phyloP scores from a whole-genome alignment of 352 stramenopile genomes.

The Pythium dissotocum region DNA sequence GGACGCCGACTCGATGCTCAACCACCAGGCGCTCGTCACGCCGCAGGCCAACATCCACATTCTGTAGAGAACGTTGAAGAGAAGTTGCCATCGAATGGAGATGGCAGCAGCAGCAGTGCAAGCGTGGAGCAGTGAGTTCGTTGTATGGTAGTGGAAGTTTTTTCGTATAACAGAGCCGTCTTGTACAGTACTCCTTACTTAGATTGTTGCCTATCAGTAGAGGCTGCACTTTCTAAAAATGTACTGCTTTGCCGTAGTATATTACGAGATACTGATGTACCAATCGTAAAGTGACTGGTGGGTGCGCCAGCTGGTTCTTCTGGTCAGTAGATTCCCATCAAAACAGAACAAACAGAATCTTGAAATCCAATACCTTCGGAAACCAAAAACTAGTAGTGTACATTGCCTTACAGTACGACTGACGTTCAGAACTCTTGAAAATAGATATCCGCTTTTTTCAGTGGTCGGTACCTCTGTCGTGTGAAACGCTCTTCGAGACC shows the following conservation, averaged over 20 bases:
- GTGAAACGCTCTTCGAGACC: neutral
- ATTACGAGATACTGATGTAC: too few species aligned
- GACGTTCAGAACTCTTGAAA: neutral
- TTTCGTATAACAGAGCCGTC: neutral
- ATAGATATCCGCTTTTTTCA: neutral
- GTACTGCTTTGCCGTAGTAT: neutral
- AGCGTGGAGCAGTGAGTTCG: neutral
- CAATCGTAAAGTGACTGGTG: neutral
- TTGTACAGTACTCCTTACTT: too few species aligned
- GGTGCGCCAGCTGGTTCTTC: neutral
- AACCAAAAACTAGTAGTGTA: too few species aligned
- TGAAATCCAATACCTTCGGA: neutral
- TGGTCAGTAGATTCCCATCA: neutral
- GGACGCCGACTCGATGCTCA: slow-evolving; percentile 3
- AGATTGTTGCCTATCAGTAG: too few species aligned
- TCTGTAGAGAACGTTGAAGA: neutral
- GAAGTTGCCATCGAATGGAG: neutral
- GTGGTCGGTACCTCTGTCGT: neutral
- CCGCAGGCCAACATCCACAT: slow-evolving; percentile 16
- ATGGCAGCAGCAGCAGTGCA: neutral
- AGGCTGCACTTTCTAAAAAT: neutral
- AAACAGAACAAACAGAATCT: neutral
- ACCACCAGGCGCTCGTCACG: slow-evolving; percentile 19
- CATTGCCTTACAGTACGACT: too few species aligned
- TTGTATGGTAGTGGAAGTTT: neutral